Conservation (phyloP, 2,329 filamentous ascomycete species). For the Phaeosphaeriaceae sp. region DNA sequence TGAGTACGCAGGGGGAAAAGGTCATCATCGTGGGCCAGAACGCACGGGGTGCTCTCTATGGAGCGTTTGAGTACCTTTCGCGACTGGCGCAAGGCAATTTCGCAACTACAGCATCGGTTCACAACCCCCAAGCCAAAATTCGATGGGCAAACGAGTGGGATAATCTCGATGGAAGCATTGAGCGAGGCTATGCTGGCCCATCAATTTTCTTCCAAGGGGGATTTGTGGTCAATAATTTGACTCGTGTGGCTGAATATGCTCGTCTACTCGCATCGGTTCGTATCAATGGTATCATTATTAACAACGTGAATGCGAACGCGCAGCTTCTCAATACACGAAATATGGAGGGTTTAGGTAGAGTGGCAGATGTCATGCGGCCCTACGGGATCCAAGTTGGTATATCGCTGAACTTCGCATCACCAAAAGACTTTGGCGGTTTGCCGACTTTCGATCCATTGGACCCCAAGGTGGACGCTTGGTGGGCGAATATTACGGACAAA, state of each 20-base stretch:
- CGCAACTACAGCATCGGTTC: slow-evolving; percentile 54
- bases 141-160: slow-evolving; percentile 79
- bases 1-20: slow-evolving; percentile 55
- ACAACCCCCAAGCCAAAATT: slow-evolving; percentile 66
- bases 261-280: slow-evolving; percentile 70
- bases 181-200: slow-evolving; percentile 70
- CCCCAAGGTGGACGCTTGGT: slow-evolving; percentile 65
- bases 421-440: slow-evolving; percentile 61
- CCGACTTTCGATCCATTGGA: slow-evolving; percentile 71
- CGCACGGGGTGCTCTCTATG: slow-evolving; percentile 71
- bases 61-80: slow-evolving; percentile 71
- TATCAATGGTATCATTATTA: slow-evolving; percentile 70
- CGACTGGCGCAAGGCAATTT: slow-evolving; percentile 67
- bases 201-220: slow-evolving; percentile 73
- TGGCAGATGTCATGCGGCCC: slow-evolving; percentile 70
- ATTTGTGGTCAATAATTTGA: slow-evolving; percentile 63
- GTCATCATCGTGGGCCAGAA: slow-evolving; percentile 69
- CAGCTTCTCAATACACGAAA: slow-evolving; percentile 63
- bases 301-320: slow-evolving; percentile 75
- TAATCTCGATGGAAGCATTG: slow-evolving; percentile 71
- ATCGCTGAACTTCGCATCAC: slow-evolving; percentile 72
- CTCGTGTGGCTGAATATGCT: slow-evolving; percentile 66
- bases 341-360: slow-evolving; percentile 65
- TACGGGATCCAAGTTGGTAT: slow-evolving; percentile 71
- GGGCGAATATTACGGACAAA: slow-evolving; percentile 64